These are phyloP conservation scores for Stephania cephalantha DNA, from an alignment of 164 flowering plant genomes.

Conservation along the genomic window DNA sequence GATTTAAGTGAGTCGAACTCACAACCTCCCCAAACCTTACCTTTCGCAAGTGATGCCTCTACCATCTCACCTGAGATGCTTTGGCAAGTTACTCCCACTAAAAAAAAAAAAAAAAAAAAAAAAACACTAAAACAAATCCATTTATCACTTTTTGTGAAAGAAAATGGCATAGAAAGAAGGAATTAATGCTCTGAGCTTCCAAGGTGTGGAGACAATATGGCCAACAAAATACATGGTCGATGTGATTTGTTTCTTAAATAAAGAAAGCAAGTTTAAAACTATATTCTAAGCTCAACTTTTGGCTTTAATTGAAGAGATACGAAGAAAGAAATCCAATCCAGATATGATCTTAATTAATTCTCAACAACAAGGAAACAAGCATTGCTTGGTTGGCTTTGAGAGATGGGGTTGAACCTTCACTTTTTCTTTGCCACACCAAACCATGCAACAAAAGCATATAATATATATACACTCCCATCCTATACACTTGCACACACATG, in stretches of 20 bases:
- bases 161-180: background rate
- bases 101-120: no score
- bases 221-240: background rate
- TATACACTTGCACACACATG: no score
- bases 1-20: no score
- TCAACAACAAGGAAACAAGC: background rate
- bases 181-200: background rate
- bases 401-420: background rate
- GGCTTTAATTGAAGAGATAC: background rate
- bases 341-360: background rate
- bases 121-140: no score
- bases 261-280: background rate
- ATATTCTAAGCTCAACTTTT: background rate
- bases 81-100: no score
- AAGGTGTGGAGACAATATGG: background rate
- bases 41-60: no score
- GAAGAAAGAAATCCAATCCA: conserved; percentile 2
- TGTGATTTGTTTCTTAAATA: background rate
- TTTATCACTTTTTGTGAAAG: no score
- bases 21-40: no score
- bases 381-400: conserved; percentile 1
- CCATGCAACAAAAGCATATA: no score
- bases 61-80: no score
- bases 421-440: background rate
- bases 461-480: no score